Evolutionary conservation across 1,284 basidiomycete genomes (phyloP).

Genomic region (Dichomitus squalens): DNA sequence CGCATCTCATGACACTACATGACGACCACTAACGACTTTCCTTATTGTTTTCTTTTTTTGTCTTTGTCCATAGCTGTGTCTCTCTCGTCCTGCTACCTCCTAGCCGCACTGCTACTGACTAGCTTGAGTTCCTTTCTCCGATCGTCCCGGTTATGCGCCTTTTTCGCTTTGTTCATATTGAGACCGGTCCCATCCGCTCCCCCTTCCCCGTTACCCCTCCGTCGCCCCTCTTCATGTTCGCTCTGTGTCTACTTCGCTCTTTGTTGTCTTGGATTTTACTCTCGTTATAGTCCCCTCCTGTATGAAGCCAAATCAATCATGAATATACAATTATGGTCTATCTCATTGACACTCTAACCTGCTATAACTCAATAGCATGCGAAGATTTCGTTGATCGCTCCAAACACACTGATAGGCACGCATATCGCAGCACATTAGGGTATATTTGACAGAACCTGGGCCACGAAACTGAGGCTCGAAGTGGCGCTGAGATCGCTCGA

Average conservation of each 20-base stretch:
- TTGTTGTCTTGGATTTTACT: constrained; percentile 9
- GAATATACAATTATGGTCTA: constrained; percentile 25
- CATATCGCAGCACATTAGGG: no score
- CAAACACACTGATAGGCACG: no score
- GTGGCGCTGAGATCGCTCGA: no score
- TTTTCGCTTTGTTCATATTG: constrained; percentile 24
- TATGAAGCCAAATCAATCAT: constrained; percentile 24
- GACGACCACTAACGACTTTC: constrained; percentile 25
- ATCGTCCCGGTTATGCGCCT: constrained; percentile 16
- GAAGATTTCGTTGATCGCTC: no score
- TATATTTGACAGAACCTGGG: no score
- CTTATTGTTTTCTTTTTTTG: constrained; percentile 8
- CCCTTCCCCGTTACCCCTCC: constrained; percentile 25
- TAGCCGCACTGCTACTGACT: background rate
- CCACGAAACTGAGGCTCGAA: no score
- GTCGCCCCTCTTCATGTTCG: constrained; percentile 29
- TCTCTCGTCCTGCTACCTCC: constrained; percentile 4
- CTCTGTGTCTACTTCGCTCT: constrained; percentile 28
- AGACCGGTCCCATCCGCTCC: constrained; percentile 23
- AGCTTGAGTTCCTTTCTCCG: constrained; percentile 2
- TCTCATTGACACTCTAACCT: no score
- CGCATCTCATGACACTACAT: constrained; percentile 12
- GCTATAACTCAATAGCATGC: no score
- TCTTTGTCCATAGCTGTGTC: constrained; percentile 19
- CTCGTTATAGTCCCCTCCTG: constrained; percentile 24